phyloP scores from a whole-genome alignment of 2,329 filamentous ascomycete species.

The Alternaria infectoria region DNA sequence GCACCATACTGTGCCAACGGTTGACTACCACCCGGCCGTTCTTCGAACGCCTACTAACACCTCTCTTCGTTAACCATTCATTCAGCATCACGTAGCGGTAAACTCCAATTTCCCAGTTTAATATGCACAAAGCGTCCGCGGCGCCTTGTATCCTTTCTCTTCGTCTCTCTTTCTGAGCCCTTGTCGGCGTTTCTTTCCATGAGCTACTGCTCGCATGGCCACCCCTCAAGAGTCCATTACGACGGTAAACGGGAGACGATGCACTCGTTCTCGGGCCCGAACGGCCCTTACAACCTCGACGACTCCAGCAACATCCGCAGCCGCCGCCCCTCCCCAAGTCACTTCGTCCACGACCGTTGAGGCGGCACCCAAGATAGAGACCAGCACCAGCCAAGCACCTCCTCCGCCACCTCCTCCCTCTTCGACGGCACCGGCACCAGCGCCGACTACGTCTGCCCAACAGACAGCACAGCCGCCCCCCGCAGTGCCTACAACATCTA shows the following conservation, averaged over 20 bases:
- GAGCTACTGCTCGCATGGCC: slow-evolving; percentile 47
- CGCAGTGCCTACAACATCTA: slow-evolving; percentile 29
- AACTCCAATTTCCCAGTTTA: slow-evolving; percentile 39
- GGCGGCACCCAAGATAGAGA: slow-evolving; percentile 29
- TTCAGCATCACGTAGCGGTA: slow-evolving; percentile 30
- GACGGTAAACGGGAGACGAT: slow-evolving; percentile 48
- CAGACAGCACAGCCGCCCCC: slow-evolving; percentile 16
- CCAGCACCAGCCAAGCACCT: slow-evolving; percentile 22
- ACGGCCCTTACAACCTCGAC: slow-evolving; percentile 35
- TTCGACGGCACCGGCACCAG: slow-evolving; percentile 18
- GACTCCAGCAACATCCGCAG: slow-evolving; percentile 19
- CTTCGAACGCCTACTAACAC: slow-evolving; percentile 33
- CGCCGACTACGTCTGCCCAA: slow-evolving; percentile 21
- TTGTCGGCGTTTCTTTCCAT: slow-evolving; percentile 39
- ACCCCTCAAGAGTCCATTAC: slow-evolving; percentile 46
- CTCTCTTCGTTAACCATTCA: slow-evolving; percentile 31
- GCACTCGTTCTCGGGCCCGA: slow-evolving; percentile 47
- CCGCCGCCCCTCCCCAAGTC: slow-evolving; percentile 25
- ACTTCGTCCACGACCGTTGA: slow-evolving; percentile 28
- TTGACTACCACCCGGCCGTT: slow-evolving; percentile 37
- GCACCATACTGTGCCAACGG: slow-evolving; percentile 45
- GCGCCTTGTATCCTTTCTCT: slow-evolving; percentile 39
- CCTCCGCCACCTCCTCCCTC: slow-evolving; percentile 23
- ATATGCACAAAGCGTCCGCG: slow-evolving; percentile 46
- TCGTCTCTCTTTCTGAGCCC: slow-evolving; percentile 38